A percentile compares a stretch with the other conserved stretches of the same genome.
These are phyloP conservation scores for Tolypocladium paradoxum DNA, from an alignment of 2,329 filamentous ascomycete genomes.

Conservation along the genomic window DNA sequence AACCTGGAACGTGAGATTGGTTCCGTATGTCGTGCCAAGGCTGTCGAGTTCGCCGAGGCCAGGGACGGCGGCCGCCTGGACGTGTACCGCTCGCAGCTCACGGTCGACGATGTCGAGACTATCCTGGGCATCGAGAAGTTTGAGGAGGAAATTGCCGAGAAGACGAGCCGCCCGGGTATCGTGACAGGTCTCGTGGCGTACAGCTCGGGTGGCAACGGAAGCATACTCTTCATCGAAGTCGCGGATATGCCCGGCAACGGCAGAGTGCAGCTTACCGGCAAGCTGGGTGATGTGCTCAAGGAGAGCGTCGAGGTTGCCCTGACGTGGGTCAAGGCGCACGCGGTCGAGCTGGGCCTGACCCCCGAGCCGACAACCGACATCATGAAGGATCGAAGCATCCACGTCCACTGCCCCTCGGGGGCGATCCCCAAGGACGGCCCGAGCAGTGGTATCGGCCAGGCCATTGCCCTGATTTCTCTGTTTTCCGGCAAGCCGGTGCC, in stretches of 20 bases:
- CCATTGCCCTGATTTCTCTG: constrained; percentile 81
- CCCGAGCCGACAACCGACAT: constrained; percentile 76
- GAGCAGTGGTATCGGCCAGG: constrained; percentile 84
- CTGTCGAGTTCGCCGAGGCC: constrained; percentile 87
- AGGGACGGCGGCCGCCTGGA: constrained; percentile 60
- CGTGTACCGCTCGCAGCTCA: constrained; percentile 63
- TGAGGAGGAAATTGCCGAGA: constrained; percentile 91
- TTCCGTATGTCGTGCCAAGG: constrained; percentile 87
- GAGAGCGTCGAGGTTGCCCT: constrained; percentile 94
- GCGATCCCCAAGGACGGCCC: constrained; percentile 91
- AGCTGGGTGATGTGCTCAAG: constrained; percentile 91
- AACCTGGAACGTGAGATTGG: constrained; percentile 94
- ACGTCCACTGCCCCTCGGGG: constrained; percentile 91
- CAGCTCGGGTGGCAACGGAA: constrained; percentile 82
- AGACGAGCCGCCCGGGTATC: constrained; percentile 71
- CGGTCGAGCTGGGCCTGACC: constrained; percentile 79
- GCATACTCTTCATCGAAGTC: constrained; percentile 96
- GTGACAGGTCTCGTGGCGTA: constrained; percentile 96
- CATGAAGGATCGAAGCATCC: constrained; percentile 88
- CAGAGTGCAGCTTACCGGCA: constrained; percentile 88
- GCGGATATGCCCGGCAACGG: constrained; percentile 93
- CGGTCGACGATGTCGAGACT: constrained; percentile 70
- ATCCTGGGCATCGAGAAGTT: constrained; percentile 91
- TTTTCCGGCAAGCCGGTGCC: constrained; percentile 81
- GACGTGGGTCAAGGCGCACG: constrained; percentile 94